Percentiles rank a stretch among this genome's conserved stretches.
Evolutionary conservation across 768 basidiomycete genomes (phyloP).

Genomic region (Leccinum variicolor): DNA sequence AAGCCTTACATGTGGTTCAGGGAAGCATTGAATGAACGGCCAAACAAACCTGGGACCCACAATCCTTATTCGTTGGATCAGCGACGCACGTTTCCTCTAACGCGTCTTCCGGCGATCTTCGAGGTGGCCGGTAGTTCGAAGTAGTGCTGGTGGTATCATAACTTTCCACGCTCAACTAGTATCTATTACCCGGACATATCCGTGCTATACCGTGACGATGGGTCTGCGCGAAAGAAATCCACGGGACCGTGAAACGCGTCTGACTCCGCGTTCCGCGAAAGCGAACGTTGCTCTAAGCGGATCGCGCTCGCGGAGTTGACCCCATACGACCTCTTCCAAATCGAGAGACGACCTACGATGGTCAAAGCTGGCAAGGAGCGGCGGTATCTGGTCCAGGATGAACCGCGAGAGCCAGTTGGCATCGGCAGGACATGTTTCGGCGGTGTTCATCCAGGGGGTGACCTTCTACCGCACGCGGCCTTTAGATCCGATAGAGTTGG

Average conservation of each 20-base stretch:
- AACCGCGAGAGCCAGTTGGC: not conserved
- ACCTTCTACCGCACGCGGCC: not conserved
- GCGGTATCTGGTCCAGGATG: not conserved
- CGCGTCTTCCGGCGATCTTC: not conserved
- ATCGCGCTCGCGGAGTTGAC: slow-evolving; percentile 32
- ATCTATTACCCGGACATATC: not conserved
- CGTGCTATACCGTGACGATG: not conserved
- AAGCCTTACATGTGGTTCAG: not conserved
- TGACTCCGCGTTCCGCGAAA: slow-evolving; percentile 30
- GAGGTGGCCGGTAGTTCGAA: not conserved
- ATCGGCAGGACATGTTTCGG: not conserved
- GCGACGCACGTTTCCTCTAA: not conserved
- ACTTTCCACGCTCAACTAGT: not conserved
- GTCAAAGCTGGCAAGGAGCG: not conserved
- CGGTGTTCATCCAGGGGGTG: not conserved
- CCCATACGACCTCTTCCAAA: slow-evolving; percentile 22
- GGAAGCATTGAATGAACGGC: slow-evolving; percentile 1
- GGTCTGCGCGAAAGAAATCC: not conserved
- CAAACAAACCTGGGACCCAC: not conserved
- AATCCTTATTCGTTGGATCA: slow-evolving; percentile 1
- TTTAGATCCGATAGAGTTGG: not conserved
- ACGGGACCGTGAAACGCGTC: slow-evolving; percentile 1
- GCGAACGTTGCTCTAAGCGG: slow-evolving; percentile 21
- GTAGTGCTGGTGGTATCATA: not conserved
- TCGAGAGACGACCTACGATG: slow-evolving; percentile 24